These are phyloP conservation scores for Aeminium ludgeri DNA, from an alignment of 495 filamentous ascomycete genomes.

Conservation along the genomic window DNA sequence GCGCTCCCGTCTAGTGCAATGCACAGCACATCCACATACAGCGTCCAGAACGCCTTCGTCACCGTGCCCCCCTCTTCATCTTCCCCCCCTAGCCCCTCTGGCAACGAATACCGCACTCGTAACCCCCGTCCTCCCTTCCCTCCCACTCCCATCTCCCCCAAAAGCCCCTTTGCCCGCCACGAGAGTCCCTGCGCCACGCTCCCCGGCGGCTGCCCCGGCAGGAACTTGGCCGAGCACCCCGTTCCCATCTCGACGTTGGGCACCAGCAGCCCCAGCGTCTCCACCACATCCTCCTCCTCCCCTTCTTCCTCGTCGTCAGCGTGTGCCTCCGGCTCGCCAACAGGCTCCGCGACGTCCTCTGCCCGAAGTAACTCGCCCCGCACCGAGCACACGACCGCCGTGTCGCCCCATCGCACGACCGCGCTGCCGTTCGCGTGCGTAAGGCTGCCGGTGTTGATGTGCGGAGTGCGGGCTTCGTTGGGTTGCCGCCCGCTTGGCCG, in stretches of 20 bases:
- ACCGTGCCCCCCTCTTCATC: conserved; percentile 25
- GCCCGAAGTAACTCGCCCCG: conserved; percentile 70
- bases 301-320: too few species aligned
- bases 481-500: conserved; percentile 68
- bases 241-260: conserved; percentile 85
- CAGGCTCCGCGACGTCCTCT: conserved; percentile 42
- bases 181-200: conserved; percentile 67
- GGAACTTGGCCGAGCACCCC: conserved; percentile 68
- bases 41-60: conserved; percentile 80
- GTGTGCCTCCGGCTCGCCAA: conserved; percentile 9
- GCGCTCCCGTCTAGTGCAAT: conserved; percentile 80
- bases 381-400: conserved; percentile 79
- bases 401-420: conserved; percentile 75
- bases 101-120: conserved; percentile 48
- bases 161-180: conserved; percentile 54
- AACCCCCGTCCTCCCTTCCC: conserved; percentile 43
- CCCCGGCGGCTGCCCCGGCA: conserved; percentile 59
- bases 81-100: conserved; percentile 19
- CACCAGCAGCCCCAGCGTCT: conserved; percentile 56
- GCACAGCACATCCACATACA: conserved; percentile 84
- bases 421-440: conserved; percentile 79
- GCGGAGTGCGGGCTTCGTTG: conserved; percentile 47
- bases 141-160: conserved; percentile 51
- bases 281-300: conserved; percentile 20
- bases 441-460: conserved; percentile 60